Evolutionary conservation across 164 flowering plant species (phyloP), one percentile per base, ranked within the genome.

Genomic region (Saururus chinensis): DNA sequence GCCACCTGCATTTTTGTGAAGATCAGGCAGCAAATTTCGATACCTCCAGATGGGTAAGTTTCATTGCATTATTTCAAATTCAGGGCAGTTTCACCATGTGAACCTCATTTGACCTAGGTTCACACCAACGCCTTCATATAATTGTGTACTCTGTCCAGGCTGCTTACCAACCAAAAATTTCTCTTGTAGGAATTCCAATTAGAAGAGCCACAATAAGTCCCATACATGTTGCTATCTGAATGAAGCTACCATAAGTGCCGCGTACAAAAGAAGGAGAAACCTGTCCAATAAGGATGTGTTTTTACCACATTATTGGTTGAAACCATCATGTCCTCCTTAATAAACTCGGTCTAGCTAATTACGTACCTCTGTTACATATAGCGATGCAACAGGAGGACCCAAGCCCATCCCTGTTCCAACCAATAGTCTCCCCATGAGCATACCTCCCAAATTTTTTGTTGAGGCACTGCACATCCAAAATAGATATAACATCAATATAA

Each of bases 231-330:
- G 97, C 95, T 62, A 95, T 87, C 71, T 95, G 99, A 71, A 86
- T 84, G 69, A 89, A 87, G 76, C 95, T 83, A 60, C 99, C 99
- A 73, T 85, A 91, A 51, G 99, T 95, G 62, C 97, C 99, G 74
- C 99, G 82, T 65, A 95, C 92, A 76, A 60, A 82, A 56, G 99
- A 73, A 63, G 99, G 79, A 53, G 79, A 76, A 60, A 76, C 76
- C 45, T 41, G 45, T 41, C 11, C 45, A 1, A 41, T 13, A 41
- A 41, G 12, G 45, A 41, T 41, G 45, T 13, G 8, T 41, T 13
- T 8, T 41, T 41, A 41, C 45, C 12, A 8, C 8, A 41, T 9
- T 41, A 41, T 9, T 41, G 45, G 12, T 41, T 41, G 8, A 13
- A 41, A 9, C 12, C 45, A 41, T 13, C 8, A 9, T 13, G 45